These are phyloP conservation scores for Sutorius australiensis DNA, from an alignment of 768 basidiomycete species.

Conservation along the genomic window DNA sequence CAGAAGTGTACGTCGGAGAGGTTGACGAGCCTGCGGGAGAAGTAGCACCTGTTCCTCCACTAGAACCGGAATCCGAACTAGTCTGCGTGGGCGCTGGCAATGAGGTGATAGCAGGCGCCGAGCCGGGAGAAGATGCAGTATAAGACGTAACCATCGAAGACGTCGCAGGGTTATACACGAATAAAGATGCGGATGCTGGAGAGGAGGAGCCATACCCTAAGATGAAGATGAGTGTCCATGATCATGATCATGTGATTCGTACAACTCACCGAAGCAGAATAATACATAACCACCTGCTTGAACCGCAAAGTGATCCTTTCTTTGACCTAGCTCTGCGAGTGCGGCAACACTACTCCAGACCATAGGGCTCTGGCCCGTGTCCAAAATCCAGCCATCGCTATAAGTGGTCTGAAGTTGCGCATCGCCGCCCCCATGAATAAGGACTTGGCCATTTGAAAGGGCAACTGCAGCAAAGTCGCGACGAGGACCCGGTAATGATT, in stretches of 20 bases:
- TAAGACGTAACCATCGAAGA: conserved; percentile 41
- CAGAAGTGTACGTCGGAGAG: conserved; percentile 15
- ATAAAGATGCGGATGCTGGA: conserved; percentile 47
- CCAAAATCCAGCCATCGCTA: conserved; percentile 69
- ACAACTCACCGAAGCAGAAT: conserved; percentile 70
- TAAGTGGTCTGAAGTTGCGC: conserved; percentile 49
- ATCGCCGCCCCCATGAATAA: conserved; percentile 80
- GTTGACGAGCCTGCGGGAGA: conserved; percentile 7
- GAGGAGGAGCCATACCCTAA: conserved; percentile 32
- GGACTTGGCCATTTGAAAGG: conserved; percentile 49
- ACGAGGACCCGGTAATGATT: conserved; percentile 52
- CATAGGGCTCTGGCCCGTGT: conserved; percentile 52
- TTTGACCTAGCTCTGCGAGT: conserved; percentile 54
- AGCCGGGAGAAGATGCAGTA: conserved; percentile 34
- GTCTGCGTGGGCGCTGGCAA: conserved; percentile 35
- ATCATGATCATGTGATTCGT: neutral
- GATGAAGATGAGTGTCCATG: conserved; percentile 15
- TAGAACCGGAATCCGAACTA: conserved; percentile 10
- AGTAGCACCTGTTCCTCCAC: conserved; percentile 7
- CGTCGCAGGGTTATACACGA: conserved; percentile 44
- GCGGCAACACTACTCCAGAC: conserved; percentile 52
- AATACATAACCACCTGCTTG: conserved; percentile 57
- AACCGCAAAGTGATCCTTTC: conserved; percentile 74
- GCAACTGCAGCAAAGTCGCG: conserved; percentile 57
- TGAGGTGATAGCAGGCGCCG: conserved; percentile 30